Base-by-base conservation (phyloP, 805 yeast genomes). In the Candida takata region DNA sequence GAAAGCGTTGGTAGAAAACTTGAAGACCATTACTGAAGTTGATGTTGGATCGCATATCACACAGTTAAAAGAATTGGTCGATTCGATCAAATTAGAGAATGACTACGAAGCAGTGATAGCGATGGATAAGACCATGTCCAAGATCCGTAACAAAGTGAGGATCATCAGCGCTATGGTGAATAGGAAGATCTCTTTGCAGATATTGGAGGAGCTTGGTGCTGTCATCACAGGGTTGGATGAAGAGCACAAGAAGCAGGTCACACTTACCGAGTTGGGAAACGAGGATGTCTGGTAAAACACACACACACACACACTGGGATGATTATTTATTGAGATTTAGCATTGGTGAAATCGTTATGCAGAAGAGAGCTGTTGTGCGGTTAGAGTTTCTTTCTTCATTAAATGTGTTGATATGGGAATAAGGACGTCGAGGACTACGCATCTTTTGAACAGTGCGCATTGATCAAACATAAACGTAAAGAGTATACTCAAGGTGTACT, bases 81-180 rank as follows among this genome's bases (percentile, higher is more conserved):
- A 32, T 19, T 44, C 31, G 49, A 55, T 62, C 27, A 67, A 58
- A 35, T 50, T 44, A 47, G 63, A 54, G 36, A 79, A 80, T 47
- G 70, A 70, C 8, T 79, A 74, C 32, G 63, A 57, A 0, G 74
- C 69, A 17, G 88, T 81, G 4, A 72, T 69, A 4, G 62, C 58
- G 13, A 70, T 69, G 38, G 87, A 79, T 36, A 68, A 63, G 38
- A 46, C 61, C n/a, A 34, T 78, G 4, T 58, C 62, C 15, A 72
- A 73, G 51, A 72, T 82, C 2, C 65, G 79, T 42, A 80, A 81
- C 46, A 79, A 80, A 53, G 62, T 78, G 23, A 62, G 84, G 38
- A 65, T 75, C 3, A 51, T 80, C 9, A 61, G 72, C 9, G 44
- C 65, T 9, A 32, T 61, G 6, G 38, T 63, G 4, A 46, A 33